These are phyloP conservation scores for Termitomyces sp. DNA, from an alignment of 768 basidiomycete genomes.

Conservation along the genomic window DNA sequence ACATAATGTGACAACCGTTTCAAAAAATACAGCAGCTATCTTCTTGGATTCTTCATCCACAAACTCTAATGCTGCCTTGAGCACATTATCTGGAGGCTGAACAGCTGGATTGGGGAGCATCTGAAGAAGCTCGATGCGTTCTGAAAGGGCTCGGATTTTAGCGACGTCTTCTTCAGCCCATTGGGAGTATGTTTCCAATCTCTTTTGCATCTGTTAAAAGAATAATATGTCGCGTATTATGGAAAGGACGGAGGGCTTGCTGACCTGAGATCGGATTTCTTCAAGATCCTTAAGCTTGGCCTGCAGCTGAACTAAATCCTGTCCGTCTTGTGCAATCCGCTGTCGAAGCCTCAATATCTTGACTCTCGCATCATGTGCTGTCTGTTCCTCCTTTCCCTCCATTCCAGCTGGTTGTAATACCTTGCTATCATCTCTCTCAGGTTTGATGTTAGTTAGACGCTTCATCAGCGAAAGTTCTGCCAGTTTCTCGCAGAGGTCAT, in stretches of 20 bases:
- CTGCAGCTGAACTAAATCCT: constrained; percentile 2
- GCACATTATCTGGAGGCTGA: neutral
- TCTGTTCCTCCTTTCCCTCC: neutral
- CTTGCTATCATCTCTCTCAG: neutral
- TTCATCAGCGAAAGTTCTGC: neutral
- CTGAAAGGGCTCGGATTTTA: neutral
- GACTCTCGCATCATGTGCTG: neutral
- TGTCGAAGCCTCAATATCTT: neutral
- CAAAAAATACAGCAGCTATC: neutral
- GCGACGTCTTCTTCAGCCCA: constrained; percentile 1
- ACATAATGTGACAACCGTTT: neutral
- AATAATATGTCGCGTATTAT: neutral
- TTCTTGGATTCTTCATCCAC: neutral
- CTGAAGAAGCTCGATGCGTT: neutral
- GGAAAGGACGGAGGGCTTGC: neutral
- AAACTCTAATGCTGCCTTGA: neutral
- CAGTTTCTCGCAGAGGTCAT: neutral
- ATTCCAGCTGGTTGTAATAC: no score
- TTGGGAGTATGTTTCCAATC: neutral
- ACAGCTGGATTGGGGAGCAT: constrained; percentile 1
- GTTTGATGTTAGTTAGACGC: neutral
- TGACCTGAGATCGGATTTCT: neutral
- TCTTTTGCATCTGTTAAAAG: constrained; percentile 1
- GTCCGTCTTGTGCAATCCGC: neutral
- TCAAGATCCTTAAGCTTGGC: constrained; percentile 1